Percentiles rank a stretch among this genome's conserved stretches.
Evolutionary conservation across 371 early-diverging fungal species (phyloP).

Genomic region (Rozella allomycis): DNA sequence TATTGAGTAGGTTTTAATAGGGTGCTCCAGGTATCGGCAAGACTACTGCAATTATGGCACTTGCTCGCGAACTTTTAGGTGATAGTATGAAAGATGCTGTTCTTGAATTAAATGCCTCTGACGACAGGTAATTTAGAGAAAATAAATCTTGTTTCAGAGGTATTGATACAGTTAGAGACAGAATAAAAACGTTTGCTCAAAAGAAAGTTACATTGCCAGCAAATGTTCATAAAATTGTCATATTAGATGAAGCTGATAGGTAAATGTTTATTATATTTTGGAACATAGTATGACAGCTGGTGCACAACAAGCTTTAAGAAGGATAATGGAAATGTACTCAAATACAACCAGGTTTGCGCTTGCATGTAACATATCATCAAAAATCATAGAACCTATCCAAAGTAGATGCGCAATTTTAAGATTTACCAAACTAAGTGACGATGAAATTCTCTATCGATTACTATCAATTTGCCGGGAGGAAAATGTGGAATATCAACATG

Average conservation of each 20-base stretch:
- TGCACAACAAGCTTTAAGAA: slow-evolving; percentile 70
- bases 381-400: slow-evolving; percentile 98
- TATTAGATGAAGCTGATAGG: slow-evolving; percentile 93
- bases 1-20: slow-evolving; percentile 9
- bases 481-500: slow-evolving; percentile 51
- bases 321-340: slow-evolving; percentile 92
- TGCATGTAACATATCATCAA: slow-evolving; percentile 88
- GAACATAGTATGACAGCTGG: slow-evolving; percentile 11
- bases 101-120: slow-evolving; percentile 93
- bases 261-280: slow-evolving; percentile 1
- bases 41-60: slow-evolving; percentile 83
- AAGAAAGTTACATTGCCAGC: slow-evolving; percentile 79
- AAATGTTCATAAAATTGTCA: slow-evolving; percentile 82
- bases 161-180: slow-evolving; percentile 90
- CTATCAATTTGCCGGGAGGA: slow-evolving; percentile 62
- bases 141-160: slow-evolving; percentile 33
- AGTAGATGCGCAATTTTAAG: slow-evolving; percentile 88
- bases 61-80: slow-evolving; percentile 69
- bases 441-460: slow-evolving; percentile 52
- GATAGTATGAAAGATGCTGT: slow-evolving; percentile 59
- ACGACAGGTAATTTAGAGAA: slow-evolving; percentile 52
- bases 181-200: slow-evolving; percentile 94
- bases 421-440: slow-evolving; percentile 50
- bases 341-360: slow-evolving; percentile 88
- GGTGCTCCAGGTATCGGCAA: slow-evolving; percentile 98